phyloP scores from a whole-genome alignment of 495 filamentous ascomycete species.

The Ascodesmis nigricans region DNA sequence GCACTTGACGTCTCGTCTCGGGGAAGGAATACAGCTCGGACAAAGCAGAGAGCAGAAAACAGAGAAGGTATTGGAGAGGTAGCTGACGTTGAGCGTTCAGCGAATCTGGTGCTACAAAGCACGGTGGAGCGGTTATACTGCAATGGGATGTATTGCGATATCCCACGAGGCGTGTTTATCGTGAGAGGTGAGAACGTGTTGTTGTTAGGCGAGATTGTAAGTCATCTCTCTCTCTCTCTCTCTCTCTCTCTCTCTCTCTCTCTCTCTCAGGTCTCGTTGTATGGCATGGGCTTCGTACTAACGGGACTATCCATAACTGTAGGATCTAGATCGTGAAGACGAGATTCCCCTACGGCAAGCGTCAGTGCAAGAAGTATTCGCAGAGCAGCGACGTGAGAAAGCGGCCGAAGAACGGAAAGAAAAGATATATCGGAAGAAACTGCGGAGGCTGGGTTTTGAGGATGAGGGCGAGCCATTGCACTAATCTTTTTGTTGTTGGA shows the following conservation, averaged over 20 bases:
- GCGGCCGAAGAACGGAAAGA: conserved; percentile 45
- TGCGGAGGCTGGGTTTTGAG: conserved; percentile 63
- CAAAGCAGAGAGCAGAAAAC: too few species aligned
- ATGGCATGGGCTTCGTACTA: too few species aligned
- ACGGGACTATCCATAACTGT: not conserved
- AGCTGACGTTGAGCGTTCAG: conserved; percentile 26
- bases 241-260: not conserved
- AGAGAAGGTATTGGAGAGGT: too few species aligned
- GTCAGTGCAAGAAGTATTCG: conserved; percentile 44
- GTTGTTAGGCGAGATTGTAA: conserved; percentile 72
- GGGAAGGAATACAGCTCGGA: too few species aligned
- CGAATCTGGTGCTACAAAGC: conserved; percentile 82
- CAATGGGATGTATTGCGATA: conserved; percentile 50
- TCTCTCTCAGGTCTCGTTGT: conserved; percentile 5
- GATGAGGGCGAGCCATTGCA: conserved; percentile 33
- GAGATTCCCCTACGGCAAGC: conserved; percentile 50
- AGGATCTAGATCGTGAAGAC: conserved; percentile 89
- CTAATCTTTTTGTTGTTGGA: too few species aligned
- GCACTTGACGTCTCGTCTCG: too few species aligned
- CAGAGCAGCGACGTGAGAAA: conserved; percentile 46
- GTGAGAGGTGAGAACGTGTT: conserved; percentile 88
- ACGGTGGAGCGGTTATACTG: conserved; percentile 72
- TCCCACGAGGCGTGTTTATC: conserved; percentile 61
- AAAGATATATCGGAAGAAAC: conserved; percentile 42
- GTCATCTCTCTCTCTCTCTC: conserved; percentile 9